Evolutionary conservation across 1,284 basidiomycete genomes (phyloP).

Genomic region (Ganoderma boninense): DNA sequence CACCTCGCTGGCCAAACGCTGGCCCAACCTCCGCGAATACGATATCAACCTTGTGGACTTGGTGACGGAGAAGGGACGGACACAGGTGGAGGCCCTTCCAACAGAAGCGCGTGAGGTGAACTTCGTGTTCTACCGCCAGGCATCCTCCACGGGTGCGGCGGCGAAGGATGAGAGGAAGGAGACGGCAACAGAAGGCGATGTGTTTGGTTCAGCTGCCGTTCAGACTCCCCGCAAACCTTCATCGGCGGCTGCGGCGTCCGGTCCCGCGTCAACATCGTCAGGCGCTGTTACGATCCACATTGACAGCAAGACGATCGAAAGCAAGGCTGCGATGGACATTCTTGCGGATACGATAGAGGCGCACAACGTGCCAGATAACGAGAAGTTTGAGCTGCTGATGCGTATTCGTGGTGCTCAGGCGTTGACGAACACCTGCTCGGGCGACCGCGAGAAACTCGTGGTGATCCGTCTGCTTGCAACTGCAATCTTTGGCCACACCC

Average conservation of each 20-base stretch:
- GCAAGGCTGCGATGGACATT: slow-evolving; percentile 74
- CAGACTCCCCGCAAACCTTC: slow-evolving; percentile 45
- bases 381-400: slow-evolving; percentile 91
- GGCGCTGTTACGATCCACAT: slow-evolving; percentile 74
- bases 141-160: slow-evolving; percentile 37
- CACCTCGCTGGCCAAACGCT: slow-evolving; percentile 75
- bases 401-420: slow-evolving; percentile 84
- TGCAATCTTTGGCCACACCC: slow-evolving; percentile 89
- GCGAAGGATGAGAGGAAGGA: slow-evolving; percentile 47
- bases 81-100: slow-evolving; percentile 67
- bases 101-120: slow-evolving; percentile 76
- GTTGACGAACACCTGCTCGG: slow-evolving; percentile 64
- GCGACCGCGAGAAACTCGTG: slow-evolving; percentile 83
- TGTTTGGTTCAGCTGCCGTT: slow-evolving; percentile 49
- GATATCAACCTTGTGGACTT: slow-evolving; percentile 77
- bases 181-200: slow-evolving; percentile 54
- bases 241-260: slow-evolving; percentile 25
- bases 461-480: slow-evolving; percentile 87
- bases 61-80: slow-evolving; percentile 58
- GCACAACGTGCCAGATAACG: slow-evolving; percentile 82
- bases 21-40: slow-evolving; percentile 79
- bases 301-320: slow-evolving; percentile 64
- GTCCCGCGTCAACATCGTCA: slow-evolving; percentile 40
- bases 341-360: slow-evolving; percentile 78
- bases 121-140: slow-evolving; percentile 79